Evolutionary conservation across 2,329 filamentous ascomycete genomes (phyloP).

Genomic region (Botrytis porri): DNA sequence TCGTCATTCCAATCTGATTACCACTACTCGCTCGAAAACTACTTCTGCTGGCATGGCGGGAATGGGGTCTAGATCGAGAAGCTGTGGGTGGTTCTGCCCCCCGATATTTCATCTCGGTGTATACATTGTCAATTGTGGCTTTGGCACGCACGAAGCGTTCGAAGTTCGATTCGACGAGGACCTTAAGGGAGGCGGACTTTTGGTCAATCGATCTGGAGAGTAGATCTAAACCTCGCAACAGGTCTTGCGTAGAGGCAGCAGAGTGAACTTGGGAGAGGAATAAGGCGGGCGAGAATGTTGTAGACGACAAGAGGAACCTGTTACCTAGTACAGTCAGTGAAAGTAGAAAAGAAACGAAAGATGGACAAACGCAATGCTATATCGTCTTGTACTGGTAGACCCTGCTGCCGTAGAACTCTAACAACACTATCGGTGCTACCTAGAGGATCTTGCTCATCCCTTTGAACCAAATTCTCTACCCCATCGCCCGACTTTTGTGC

Average conservation of each 20-base stretch:
- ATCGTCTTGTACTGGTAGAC: conserved; percentile 82
- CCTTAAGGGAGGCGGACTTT: conserved; percentile 94
- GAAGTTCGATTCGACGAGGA: conserved; percentile 95
- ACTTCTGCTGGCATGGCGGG: conserved; percentile 39
- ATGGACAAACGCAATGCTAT: conserved; percentile 63
- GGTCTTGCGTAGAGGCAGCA: conserved; percentile 74
- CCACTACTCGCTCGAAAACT: conserved; percentile 43
- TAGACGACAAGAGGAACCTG: conserved; percentile 91
- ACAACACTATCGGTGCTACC: conserved; percentile 88
- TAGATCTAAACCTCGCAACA: conserved; percentile 79
- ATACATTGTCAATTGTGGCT: conserved; percentile 97
- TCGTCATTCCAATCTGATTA: conserved; percentile 33
- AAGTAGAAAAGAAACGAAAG: conserved; percentile 9
- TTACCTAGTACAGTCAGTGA: conserved; percentile 57
- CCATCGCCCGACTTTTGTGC: conserved; percentile 66
- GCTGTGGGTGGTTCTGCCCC: conserved; percentile 52
- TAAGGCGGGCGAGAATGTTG: conserved; percentile 86
- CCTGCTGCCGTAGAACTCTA: conserved; percentile 70
- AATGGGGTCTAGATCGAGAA: conserved; percentile 38
- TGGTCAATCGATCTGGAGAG: conserved; percentile 92
- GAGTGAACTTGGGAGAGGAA: conserved; percentile 93
- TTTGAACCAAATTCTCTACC: conserved; percentile 75
- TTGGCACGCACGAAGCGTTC: conserved; percentile 97
- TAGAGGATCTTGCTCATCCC: conserved; percentile 88
- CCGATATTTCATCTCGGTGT: conserved; percentile 90